Evolutionary conservation across 208 protist species (phyloP).

Genomic region (Trypanosoma mega): DNA sequence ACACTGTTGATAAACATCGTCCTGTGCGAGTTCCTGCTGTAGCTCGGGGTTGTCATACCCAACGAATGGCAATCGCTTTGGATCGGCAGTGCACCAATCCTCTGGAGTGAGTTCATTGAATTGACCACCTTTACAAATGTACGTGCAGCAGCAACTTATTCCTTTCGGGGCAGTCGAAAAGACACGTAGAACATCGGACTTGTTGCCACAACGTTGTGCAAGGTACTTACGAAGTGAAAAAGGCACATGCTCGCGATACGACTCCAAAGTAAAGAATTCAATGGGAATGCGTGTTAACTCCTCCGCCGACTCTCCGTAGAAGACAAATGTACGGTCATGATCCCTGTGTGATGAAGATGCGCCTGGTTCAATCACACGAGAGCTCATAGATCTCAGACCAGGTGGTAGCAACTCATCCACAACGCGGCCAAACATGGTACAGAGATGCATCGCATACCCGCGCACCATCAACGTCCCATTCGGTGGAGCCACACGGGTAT

Average conservation of each 20-base stretch:
- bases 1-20: constrained; percentile 85
- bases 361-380: constrained; percentile 86
- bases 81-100: constrained; percentile 85
- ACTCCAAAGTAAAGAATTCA: constrained; percentile 92
- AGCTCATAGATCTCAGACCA: constrained; percentile 84
- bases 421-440: constrained; percentile 88
- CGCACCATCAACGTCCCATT: constrained; percentile 80
- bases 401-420: constrained; percentile 84
- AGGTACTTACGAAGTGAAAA: constrained; percentile 87
- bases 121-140: constrained; percentile 87
- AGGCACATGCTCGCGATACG: constrained; percentile 89
- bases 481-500: constrained; percentile 56
- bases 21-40: constrained; percentile 72
- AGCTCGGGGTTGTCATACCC: constrained; percentile 66
- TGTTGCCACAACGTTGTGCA: constrained; percentile 55
- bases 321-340: constrained; percentile 86
- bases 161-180: constrained; percentile 83
- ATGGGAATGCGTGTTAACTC: constrained; percentile 89
- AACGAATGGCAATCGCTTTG: constrained; percentile 60
- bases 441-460: constrained; percentile 81
- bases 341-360: constrained; percentile 31
- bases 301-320: constrained; percentile 73
- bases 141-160: constrained; percentile 70
- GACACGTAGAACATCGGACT: constrained; percentile 61
- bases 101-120: constrained; percentile 82